Conservation (phyloP, 768 basidiomycete genomes). For the Suillus americanus region DNA sequence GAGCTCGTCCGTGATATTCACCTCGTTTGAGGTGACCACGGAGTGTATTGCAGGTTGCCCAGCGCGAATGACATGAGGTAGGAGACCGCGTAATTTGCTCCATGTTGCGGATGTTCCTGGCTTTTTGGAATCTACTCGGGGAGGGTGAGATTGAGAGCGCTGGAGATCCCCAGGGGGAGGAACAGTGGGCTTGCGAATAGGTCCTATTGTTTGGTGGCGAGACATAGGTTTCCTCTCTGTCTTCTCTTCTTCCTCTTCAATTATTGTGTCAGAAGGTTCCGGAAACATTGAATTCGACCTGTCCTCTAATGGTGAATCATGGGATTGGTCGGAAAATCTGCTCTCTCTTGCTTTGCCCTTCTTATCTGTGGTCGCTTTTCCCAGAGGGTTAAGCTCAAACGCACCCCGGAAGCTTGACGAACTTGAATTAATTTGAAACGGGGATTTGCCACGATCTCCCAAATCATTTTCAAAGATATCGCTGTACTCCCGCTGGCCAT, state of each 20-base stretch:
- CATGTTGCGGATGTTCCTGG: constrained; percentile 45
- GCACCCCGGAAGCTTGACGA: constrained; percentile 61
- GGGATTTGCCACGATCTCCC: constrained; percentile 32
- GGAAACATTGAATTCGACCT: constrained; percentile 16
- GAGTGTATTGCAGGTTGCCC: constrained; percentile 42
- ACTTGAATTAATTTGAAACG: constrained; percentile 27
- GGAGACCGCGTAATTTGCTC: constrained; percentile 62
- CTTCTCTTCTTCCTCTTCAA: constrained; percentile 26
- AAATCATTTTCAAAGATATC: constrained; percentile 30
- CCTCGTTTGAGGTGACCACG: constrained; percentile 48
- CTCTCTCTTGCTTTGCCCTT: constrained; percentile 56
- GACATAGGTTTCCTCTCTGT: constrained; percentile 25
- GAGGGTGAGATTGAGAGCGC: constrained; percentile 29
- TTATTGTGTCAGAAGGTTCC: constrained; percentile 27
- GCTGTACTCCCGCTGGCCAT: constrained; percentile 27
- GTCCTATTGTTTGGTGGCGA: constrained; percentile 8
- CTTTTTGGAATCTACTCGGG: constrained; percentile 19
- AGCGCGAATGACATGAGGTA: constrained; percentile 50
- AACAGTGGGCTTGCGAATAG: constrained; percentile 6
- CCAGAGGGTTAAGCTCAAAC: constrained; percentile 44
- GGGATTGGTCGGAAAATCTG: constrained; percentile 50
- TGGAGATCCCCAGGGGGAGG: constrained; percentile 15
- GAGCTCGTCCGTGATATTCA: constrained; percentile 82
- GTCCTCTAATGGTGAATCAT: constrained; percentile 52
- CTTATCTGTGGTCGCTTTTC: constrained; percentile 44